Base-by-base conservation (phyloP, 2,329 filamentous ascomycete genomes). In the Trichoderma sp. region DNA sequence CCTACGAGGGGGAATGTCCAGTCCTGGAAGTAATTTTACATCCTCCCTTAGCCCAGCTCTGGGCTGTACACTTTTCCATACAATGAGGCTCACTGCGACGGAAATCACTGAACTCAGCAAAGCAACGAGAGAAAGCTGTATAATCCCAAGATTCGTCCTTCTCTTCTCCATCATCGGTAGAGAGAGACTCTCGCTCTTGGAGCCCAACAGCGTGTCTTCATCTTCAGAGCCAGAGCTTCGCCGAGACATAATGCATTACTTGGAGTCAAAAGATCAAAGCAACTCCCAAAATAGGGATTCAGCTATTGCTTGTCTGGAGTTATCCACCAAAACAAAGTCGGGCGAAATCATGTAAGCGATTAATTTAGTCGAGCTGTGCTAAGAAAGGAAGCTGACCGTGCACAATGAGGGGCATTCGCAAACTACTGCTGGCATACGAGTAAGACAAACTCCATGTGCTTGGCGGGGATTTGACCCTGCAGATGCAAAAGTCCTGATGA, bases 1-100 rank as follows among this genome's bases (percentile, higher is more conserved):
- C 69, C 50, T 62, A 73, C 69, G 69, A 45, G 69, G 69, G 18
- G 69, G 69, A 38, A 73, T 56, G 27, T 73, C 60, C 41, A 73
- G 29, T 16, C 41, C 60, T 6, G 69, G 69, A 31, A 73, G 69
- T 33, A 64, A 27, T 29, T 65, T 64, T 35, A 21, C 14, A 53
- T 62, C 16, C 21, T 35, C 69, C 24, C 38, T 73, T 18, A n/a
- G 6, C 16, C 38, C 60, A 50, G n/a, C 27, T 29, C 24, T 33
- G 27, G 59, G 60, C 9, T 56, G 69, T 11, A 65, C 24, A 2
- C 38, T 29, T 18, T 53, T 73, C 69, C 69, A 73, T 21, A 73
- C 59, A n/a, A 73, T 6, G 29, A 73, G 69, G 33, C 69, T 73
- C n/a, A 62, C 69, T 27, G 29, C 18, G 31, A 65, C 24, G 9